Evolutionary conservation across 2,329 filamentous ascomycete species (phyloP).

Genomic region (Pseudogymnoascus sp.): DNA sequence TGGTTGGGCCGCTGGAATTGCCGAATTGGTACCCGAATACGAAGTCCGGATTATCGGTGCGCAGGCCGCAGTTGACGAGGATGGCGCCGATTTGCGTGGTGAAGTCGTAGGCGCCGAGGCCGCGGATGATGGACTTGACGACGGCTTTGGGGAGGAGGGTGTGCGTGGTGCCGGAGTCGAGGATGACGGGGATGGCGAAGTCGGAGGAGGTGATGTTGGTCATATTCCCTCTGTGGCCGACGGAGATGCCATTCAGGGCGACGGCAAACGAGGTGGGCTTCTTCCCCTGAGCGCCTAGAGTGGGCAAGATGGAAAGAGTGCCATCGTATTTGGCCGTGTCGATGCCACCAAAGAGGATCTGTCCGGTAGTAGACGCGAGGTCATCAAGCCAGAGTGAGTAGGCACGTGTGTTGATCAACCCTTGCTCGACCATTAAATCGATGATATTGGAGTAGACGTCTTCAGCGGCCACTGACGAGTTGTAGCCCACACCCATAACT

Average conservation of each 20-base stretch:
- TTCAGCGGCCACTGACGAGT: conserved; percentile 23
- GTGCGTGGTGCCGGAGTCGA: conserved; percentile 70
- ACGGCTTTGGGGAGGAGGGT: conserved; percentile 61
- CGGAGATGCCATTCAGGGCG: conserved; percentile 30
- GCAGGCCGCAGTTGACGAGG: conserved; percentile 37
- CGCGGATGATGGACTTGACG: conserved; percentile 44
- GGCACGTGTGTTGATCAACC: conserved; percentile 53
- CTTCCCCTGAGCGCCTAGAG: conserved; percentile 40
- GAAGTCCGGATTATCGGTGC: conserved; percentile 35
- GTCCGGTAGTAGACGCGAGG: conserved; percentile 55
- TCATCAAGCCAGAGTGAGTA: conserved; percentile 62
- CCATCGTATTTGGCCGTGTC: conserved; percentile 68
- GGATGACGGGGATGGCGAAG: conserved; percentile 46
- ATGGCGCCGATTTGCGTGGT: conserved; percentile 30
- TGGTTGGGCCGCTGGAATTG: conserved; percentile 39
- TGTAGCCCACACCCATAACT: conserved; percentile 36
- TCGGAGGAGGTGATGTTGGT: conserved; percentile 27
- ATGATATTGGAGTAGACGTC: conserved; percentile 52
- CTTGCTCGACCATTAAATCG: conserved; percentile 55
- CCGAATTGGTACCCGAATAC: conserved; percentile 46
- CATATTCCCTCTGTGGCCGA: conserved; percentile 42
- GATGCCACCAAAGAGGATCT: conserved; percentile 73
- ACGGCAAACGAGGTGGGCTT: conserved; percentile 37
- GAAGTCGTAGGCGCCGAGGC: conserved; percentile 47
- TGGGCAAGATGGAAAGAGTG: conserved; percentile 51